Conservation (phyloP, 129 eudicot species). For the Arctium lappa region DNA sequence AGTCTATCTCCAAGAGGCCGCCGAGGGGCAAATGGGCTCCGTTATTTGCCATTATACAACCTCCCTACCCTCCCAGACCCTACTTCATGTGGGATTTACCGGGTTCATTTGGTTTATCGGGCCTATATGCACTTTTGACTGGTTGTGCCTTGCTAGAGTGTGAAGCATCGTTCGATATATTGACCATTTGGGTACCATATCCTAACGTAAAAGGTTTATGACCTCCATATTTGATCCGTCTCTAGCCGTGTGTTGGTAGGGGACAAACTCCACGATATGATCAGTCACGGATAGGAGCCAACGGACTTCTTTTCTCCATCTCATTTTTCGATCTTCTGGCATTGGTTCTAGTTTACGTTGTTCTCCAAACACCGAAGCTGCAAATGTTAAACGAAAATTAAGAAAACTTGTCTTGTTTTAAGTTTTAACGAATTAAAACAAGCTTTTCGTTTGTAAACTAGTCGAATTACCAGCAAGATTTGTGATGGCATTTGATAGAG, state of each 20-base stretch:
- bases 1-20: not conserved
- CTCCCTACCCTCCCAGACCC: not conserved
- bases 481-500: conserved; percentile 84
- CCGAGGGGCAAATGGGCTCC: not conserved
- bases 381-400: conserved; percentile 4
- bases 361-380: conserved; percentile 93
- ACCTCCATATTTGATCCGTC: conserved; percentile 92
- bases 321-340: conserved; percentile 60
- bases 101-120: not conserved
- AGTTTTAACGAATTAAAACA: conserved; percentile 1
- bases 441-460: not conserved
- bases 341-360: conserved; percentile 70
- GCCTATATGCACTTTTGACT: not conserved
- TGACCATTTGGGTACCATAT: conserved; percentile 5
- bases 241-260: conserved; percentile 55
- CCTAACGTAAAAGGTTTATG: conserved; percentile 14
- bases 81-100: not conserved
- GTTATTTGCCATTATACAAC: not conserved
- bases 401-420: not conserved
- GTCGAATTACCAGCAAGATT: conserved; percentile 70
- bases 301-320: conserved; percentile 84
- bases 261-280: conserved; percentile 77
- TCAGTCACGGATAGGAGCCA: conserved; percentile 86
- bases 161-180: not conserved
- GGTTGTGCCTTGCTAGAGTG: not conserved